Evolutionary conservation across 2,329 filamentous ascomycete species (phyloP), one percentile per base, ranked within the genome.

Genomic region (Fusarium brevicatenulatum): DNA sequence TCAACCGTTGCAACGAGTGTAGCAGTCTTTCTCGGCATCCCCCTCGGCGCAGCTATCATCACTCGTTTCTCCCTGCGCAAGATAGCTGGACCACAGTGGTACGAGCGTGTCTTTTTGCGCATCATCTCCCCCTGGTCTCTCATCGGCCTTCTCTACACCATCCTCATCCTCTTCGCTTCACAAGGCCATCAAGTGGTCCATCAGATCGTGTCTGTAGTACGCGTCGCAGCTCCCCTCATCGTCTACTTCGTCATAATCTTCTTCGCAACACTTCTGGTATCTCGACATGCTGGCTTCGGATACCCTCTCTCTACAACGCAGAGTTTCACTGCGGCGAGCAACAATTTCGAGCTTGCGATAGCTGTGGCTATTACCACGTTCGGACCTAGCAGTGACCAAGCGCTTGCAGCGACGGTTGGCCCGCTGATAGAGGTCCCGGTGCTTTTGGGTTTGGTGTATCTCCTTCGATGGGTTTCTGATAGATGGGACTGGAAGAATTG

Each of bases 311-410:
- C 88, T 3, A 87, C 88, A 16, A 95, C 94, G 4, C 94, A 97
- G 82, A 95, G 93, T 78, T 96, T 97, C 77, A 97, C 93, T 0
- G 95, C 94, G 0, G 93, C 93, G 2, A 97, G 94, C 80, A 97
- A 97, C 79, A 97, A 97, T 79, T 97, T 97, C 77, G 95, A 97
- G 83, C 84, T 97, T 30, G 94, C 95, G 0, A 97, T 97, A 82
- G 94, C 94, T 0, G 94, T 97, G 0, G 93, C 93, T 0, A 91
- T 97, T 7, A 92, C 94, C 0, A 92, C 92, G 0, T 97, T 92
- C 82, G 95, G 94, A 0, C 87, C 91, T 0, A 84, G 92, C 44
- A 95, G 93, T 76, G 90, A 95, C 55, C 91, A 97, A 81, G 94
- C 94, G 1, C 84, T 97, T 49, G 94, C 95, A 2, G 87, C 92